Evolutionary conservation across 108 stramenopile species (phyloP).

Genomic region (Chaetoceros tenuissimus): DNA sequence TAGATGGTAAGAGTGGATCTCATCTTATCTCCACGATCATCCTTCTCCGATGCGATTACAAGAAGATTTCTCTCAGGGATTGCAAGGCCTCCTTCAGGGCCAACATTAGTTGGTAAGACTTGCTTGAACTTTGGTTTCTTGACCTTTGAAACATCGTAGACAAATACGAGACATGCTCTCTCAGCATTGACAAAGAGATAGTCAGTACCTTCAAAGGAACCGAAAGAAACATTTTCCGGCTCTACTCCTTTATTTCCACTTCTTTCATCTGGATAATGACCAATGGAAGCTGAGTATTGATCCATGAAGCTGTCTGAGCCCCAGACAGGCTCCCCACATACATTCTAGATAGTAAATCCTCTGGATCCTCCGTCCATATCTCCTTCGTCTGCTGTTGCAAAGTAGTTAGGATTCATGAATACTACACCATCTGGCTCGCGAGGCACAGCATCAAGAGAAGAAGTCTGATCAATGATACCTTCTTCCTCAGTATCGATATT

Average conservation of each 20-base stretch:
- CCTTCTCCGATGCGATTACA: constrained; percentile 47
- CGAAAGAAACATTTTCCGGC: constrained; percentile 44
- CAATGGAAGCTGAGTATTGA: constrained; percentile 24
- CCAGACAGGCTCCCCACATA: constrained; percentile 35
- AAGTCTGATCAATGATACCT: constrained; percentile 32
- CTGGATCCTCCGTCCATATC: constrained; percentile 57
- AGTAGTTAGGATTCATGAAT: constrained; percentile 46
- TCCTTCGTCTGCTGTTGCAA: constrained; percentile 68
- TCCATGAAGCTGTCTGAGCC: constrained; percentile 34
- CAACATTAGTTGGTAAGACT: constrained; percentile 41
- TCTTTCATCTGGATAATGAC: constrained; percentile 65
- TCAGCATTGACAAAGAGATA: constrained; percentile 51
- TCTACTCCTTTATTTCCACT: constrained; percentile 64
- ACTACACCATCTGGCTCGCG: constrained; percentile 65
- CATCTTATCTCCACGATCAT: constrained; percentile 41
- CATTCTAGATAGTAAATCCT: constrained; percentile 48
- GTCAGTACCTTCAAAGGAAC: constrained; percentile 15
- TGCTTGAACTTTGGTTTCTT: constrained; percentile 33
- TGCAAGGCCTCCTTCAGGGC: constrained; percentile 37
- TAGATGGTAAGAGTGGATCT: constrained; percentile 37
- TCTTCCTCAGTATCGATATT: constrained; percentile 44
- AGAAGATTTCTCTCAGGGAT: constrained; percentile 30
- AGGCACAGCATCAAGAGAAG: constrained; percentile 4
- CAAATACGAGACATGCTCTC: constrained; percentile 40
- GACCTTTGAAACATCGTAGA: constrained; percentile 22